Evolutionary conservation across 2,329 filamentous ascomycete genomes (phyloP).

Genomic region (Penicillium expansum): DNA sequence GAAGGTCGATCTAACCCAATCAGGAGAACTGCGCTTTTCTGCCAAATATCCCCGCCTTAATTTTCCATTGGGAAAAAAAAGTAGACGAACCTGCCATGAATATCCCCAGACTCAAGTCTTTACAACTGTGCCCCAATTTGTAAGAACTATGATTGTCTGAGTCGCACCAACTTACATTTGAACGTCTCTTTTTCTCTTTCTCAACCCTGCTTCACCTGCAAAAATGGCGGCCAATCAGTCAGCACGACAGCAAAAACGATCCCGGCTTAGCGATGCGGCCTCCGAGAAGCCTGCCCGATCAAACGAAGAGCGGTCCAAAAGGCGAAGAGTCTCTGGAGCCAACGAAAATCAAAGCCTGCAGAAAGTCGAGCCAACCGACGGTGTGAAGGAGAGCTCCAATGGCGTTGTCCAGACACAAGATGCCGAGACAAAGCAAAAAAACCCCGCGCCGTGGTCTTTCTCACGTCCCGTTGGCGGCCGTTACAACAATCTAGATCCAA

Average conservation of each 20-base stretch:
- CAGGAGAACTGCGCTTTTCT: conserved; percentile 14
- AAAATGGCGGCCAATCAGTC: conserved; percentile 21
- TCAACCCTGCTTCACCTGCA: not conserved
- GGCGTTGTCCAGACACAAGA: conserved; percentile 9
- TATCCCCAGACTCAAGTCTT: conserved; percentile 1
- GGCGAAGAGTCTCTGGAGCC: conserved; percentile 30
- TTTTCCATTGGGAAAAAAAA: conserved; percentile 22
- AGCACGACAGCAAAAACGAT: conserved; percentile 29
- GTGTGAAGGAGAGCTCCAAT: conserved; percentile 24
- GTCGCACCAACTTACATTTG: not conserved
- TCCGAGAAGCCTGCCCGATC: conserved; percentile 21
- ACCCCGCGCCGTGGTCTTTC: conserved; percentile 42
- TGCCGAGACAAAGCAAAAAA: conserved; percentile 13
- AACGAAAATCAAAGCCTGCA: conserved; percentile 28
- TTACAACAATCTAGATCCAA: conserved; percentile 55
- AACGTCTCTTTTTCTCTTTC: not conserved
- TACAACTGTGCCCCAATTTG: not conserved
- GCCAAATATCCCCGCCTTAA: conserved; percentile 14
- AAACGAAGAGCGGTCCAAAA: conserved; percentile 30
- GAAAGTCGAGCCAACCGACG: conserved; percentile 17
- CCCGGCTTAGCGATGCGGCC: conserved; percentile 29
- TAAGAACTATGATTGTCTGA: conserved; percentile 5
- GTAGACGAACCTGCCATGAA: conserved; percentile 10
- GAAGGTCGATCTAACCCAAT: conserved; percentile 8
- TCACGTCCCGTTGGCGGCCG: conserved; percentile 54